Base-by-base conservation (phyloP, 2,329 filamentous ascomycete genomes). In the Lojkania enalia region DNA sequence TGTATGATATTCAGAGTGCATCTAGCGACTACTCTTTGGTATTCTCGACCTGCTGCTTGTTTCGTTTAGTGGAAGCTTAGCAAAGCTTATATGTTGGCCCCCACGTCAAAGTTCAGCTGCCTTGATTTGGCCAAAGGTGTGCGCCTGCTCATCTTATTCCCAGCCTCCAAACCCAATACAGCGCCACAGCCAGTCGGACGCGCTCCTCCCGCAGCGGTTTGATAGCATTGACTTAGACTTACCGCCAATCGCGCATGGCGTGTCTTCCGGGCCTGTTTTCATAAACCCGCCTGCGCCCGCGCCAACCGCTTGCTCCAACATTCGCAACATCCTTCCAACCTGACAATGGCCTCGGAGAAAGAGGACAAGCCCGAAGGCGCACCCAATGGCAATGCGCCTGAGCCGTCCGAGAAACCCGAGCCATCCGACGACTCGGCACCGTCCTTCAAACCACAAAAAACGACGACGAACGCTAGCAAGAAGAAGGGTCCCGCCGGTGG, bases 401-500 rank as follows among this genome's bases (percentile, higher is more conserved):
- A 44, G 4, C 9, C 37, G 3, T 18, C 39, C 3, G 11, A 44
- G 30, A 47, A 51, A 40, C 30, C 29, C 6, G 44, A 44, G 36
- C 44, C 16, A 14, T 19, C 25, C 44, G 42, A 27, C 36, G 39
- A 44, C 13, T 14, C 9, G 16, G 37, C 44, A 11, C 12, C 29
- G 9, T 49, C 57, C 14, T 48, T 44, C 14, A 57, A 52, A 49
- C 63, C 60, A 49, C 55, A 47, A 31, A 65, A 62, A 54, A 52
- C 55, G 23, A 48, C 44, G 33, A 64, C 55, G 31, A 45, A 27
- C 39, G 52, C 54, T 35, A 60, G 50, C 36, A 47, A 61, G 20
- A 47, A 61, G 20, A 67, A 68, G 52, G 68, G 68, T 33, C 88
- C 88, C 0, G 80, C 85, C 0, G 90, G 90, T 20, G 90, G 90